Conservation (phyloP, 495 filamentous ascomycete genomes). For the Aspergillus cavernicola region DNA sequence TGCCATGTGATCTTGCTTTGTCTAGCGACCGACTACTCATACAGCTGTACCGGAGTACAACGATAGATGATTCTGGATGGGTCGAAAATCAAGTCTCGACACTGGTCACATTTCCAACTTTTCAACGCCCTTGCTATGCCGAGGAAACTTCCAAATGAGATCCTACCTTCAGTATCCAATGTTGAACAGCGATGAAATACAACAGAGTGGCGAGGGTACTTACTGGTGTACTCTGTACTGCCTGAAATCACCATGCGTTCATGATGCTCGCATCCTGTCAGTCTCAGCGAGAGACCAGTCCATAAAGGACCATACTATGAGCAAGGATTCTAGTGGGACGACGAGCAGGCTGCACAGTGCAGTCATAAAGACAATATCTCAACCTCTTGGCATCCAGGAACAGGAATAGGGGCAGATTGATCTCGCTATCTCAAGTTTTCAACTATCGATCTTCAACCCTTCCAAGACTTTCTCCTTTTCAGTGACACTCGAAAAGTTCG, state of each 20-base stretch:
- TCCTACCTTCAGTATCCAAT: not conserved
- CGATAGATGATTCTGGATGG: no score
- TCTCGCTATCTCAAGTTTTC: not conserved
- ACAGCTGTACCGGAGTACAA: no score
- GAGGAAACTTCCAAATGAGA: no score
- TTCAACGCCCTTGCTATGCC: no score
- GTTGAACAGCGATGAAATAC: not conserved
- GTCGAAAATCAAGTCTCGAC: no score
- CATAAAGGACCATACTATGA: not conserved
- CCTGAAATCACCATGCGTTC: not conserved
- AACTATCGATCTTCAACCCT: not conserved
- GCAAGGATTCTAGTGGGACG: not conserved
- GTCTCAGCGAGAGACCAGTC: not conserved
- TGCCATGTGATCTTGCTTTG: no score
- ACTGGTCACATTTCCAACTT: no score
- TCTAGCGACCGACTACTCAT: no score
- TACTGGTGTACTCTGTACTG: no score
- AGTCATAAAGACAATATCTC: not conserved
- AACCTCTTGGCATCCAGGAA: not conserved
- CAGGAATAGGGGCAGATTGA: not conserved
- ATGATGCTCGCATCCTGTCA: not conserved
- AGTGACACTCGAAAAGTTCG: no score
- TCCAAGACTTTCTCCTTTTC: not conserved
- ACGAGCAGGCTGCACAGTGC: not conserved
- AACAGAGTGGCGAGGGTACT: not conserved